Conservation (phyloP, 1,139 yeast genomes). For the Yamadazyma kanchanaburiensis region DNA sequence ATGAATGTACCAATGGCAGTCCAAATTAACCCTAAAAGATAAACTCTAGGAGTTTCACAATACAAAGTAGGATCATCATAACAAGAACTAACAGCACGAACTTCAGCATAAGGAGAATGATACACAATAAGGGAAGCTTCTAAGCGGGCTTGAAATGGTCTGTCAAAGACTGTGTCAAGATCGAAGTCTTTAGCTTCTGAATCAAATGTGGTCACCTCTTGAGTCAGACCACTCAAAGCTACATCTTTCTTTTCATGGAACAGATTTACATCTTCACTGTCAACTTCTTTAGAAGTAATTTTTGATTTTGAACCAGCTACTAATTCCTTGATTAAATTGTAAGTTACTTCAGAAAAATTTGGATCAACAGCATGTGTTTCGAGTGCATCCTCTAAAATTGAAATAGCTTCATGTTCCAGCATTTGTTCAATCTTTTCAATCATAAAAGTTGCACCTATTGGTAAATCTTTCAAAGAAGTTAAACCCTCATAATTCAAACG, state of each 20-base stretch:
- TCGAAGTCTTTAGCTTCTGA: conserved; percentile 5
- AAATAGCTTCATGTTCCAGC: conserved; percentile 19
- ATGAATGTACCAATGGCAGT: conserved; percentile 53
- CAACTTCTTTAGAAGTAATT: conserved; percentile 1
- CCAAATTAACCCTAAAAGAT: conserved; percentile 51
- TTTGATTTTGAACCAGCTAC: conserved; percentile 13
- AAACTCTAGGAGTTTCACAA: conserved; percentile 56
- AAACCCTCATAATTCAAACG: conserved; percentile 27
- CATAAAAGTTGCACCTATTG: conserved; percentile 24
- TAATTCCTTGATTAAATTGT: conserved; percentile 24
- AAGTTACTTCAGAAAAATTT: conserved; percentile 17
- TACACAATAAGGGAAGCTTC: conserved; percentile 47
- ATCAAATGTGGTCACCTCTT: too few relatives aligned
- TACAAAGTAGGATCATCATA: conserved; percentile 47
- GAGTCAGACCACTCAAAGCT: too few relatives aligned
- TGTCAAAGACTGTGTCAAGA: conserved; percentile 12
- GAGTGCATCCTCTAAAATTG: conserved; percentile 16
- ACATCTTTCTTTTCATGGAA: not conserved
- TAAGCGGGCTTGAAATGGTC: conserved; percentile 29
- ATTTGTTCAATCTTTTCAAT: conserved; percentile 26
- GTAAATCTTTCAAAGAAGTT: conserved; percentile 23
- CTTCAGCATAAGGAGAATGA: conserved; percentile 64
- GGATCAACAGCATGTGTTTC: conserved; percentile 21
- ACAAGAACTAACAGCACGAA: conserved; percentile 55
- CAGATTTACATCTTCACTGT: conserved; percentile 1